Conservation (phyloP, 2,329 filamentous ascomycete genomes). For the Alternaria postmessia region DNA sequence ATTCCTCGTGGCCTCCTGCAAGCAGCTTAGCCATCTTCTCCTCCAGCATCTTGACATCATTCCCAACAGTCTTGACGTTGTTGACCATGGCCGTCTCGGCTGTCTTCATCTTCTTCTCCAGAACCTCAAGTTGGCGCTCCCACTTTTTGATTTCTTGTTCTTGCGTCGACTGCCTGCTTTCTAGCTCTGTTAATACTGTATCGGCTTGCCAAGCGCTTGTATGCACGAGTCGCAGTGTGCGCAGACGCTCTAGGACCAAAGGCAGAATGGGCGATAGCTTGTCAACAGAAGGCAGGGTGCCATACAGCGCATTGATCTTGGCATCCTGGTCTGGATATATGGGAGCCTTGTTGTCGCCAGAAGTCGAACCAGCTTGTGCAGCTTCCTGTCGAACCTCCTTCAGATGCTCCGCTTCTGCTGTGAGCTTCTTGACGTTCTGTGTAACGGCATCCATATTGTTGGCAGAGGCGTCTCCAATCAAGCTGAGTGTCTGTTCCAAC, state of each 20-base stretch:
- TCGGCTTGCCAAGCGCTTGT: constrained; percentile 84
- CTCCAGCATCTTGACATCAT: constrained; percentile 89
- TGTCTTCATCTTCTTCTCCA: constrained; percentile 77
- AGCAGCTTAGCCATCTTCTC: constrained; percentile 67
- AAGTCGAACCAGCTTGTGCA: constrained; percentile 20
- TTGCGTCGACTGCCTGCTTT: constrained; percentile 83
- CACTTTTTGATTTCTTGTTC: constrained; percentile 84
- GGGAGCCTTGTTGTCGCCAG: constrained; percentile 23
- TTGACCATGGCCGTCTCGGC: constrained; percentile 74
- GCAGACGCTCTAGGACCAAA: constrained; percentile 81
- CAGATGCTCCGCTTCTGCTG: constrained; percentile 75
- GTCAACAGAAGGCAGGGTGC: constrained; percentile 87
- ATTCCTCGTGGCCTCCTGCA: constrained; percentile 13
- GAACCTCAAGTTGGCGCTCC: constrained; percentile 79
- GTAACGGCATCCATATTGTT: constrained; percentile 76
- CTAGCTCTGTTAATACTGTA: constrained; percentile 78
- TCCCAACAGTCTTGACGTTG: constrained; percentile 86
- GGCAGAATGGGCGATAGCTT: constrained; percentile 84
- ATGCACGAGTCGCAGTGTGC: constrained; percentile 84
- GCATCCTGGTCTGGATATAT: constrained; percentile 74
- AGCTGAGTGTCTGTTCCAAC: constrained; percentile 80
- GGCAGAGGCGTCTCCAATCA: constrained; percentile 75
- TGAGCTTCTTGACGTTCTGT: constrained; percentile 73
- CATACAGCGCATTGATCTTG: constrained; percentile 92
- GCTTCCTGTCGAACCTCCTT: constrained; percentile 60